A percentile compares a stretch with the other conserved stretches of the same genome.
These are phyloP conservation scores for Penicillium sp. DNA, from an alignment of 2,329 filamentous ascomycete genomes.

Conservation along the genomic window DNA sequence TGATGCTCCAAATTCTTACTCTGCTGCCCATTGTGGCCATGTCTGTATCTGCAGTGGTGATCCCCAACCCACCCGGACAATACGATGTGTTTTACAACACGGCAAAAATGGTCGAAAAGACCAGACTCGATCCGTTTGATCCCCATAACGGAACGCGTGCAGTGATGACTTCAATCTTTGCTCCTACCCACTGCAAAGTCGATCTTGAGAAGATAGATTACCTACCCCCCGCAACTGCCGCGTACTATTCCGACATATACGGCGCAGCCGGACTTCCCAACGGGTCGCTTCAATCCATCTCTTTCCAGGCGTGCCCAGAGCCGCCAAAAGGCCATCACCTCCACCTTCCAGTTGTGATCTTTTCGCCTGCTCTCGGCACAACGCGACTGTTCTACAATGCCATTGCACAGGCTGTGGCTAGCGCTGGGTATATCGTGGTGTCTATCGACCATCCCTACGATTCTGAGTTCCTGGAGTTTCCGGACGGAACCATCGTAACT, in stretches of 20 bases:
- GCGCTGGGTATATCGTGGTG: slow-evolving; percentile 35
- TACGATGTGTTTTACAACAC: slow-evolving; percentile 8
- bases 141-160: slow-evolving; percentile 17
- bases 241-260: slow-evolving; percentile 19
- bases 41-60: neutral
- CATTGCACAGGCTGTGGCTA: slow-evolving; percentile 33
- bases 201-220: slow-evolving; percentile 19
- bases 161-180: slow-evolving; percentile 32
- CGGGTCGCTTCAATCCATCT: slow-evolving; percentile 27
- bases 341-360: slow-evolving; percentile 31
- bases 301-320: slow-evolving; percentile 20
- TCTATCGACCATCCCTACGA: slow-evolving; percentile 40
- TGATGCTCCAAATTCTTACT: neutral
- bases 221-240: slow-evolving; percentile 31
- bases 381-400: slow-evolving; percentile 32
- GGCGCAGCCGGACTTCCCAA: slow-evolving; percentile 23
- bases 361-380: slow-evolving; percentile 31
- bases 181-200: slow-evolving; percentile 17
- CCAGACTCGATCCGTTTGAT: slow-evolving; percentile 28
- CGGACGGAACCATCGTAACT: slow-evolving; percentile 22
- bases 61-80: neutral
- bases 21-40: neutral
- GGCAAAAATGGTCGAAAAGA: slow-evolving; percentile 17
- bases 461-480: slow-evolving; percentile 34
- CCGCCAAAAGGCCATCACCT: neutral